Conservation (phyloP, 768 basidiomycete species). For the Lactifluus subvellereus region DNA sequence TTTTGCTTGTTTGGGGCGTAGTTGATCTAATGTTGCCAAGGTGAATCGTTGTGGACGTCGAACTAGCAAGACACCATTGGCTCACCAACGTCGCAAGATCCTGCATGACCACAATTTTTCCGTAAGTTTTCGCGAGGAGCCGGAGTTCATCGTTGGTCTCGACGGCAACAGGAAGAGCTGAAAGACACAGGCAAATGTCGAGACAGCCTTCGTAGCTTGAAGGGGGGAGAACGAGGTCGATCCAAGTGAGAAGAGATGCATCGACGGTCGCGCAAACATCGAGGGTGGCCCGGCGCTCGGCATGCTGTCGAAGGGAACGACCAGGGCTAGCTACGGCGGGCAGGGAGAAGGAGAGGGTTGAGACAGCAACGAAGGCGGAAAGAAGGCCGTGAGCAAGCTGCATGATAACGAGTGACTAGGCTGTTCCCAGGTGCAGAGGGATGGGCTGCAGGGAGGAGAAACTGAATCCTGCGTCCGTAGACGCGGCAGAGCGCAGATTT, state of each 20-base stretch:
- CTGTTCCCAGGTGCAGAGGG: background rate
- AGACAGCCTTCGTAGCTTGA: constrained; percentile 15
- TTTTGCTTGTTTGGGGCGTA: constrained; percentile 30
- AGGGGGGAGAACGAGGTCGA: constrained; percentile 7
- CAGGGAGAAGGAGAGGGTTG: constrained; percentile 7
- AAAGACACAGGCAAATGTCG: constrained; percentile 38
- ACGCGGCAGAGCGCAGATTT: background rate
- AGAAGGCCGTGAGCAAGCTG: background rate
- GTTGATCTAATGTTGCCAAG: constrained; percentile 30
- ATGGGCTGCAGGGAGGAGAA: background rate
- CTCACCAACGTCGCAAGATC: constrained; percentile 28
- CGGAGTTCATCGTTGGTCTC: constrained; percentile 10
- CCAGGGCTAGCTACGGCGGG: background rate
- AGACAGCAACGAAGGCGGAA: constrained; percentile 4
- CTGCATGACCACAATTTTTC: constrained; percentile 5
- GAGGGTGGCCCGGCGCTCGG: constrained; percentile 19
- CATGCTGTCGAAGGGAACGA: constrained; percentile 23
- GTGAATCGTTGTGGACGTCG: background rate
- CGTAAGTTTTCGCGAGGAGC: constrained; percentile 16
- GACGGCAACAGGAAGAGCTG: constrained; percentile 25
- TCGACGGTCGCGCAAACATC: constrained; percentile 27
- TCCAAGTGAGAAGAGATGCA: constrained; percentile 2
- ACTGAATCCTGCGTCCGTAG: no score
- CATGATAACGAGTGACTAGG: constrained; percentile 20
- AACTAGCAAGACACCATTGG: background rate